Percentiles rank a stretch among this genome's conserved stretches.
These are phyloP conservation scores for Lachancea mirantina DNA, from an alignment of 805 yeast species.

Conservation along the genomic window DNA sequence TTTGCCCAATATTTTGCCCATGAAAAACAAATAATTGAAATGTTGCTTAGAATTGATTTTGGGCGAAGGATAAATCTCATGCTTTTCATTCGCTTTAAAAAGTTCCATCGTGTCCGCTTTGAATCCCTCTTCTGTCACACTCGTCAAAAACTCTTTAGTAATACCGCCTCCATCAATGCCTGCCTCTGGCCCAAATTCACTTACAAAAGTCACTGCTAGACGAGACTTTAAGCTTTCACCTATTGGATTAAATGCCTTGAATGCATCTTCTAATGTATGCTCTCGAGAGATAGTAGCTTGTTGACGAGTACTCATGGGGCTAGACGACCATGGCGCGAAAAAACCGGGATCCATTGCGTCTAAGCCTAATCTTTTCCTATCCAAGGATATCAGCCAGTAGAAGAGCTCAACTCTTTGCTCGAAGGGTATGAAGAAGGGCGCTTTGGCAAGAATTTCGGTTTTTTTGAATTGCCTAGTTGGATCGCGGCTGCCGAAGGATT, in stretches of 20 bases:
- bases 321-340: conserved; percentile 14
- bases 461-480: conserved; percentile 25
- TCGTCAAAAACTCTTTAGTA: conserved; percentile 81
- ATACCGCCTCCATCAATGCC: conserved; percentile 98
- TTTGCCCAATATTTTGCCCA: conserved; percentile 83
- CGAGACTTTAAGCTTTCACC: conserved; percentile 53
- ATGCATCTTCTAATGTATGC: conserved; percentile 69
- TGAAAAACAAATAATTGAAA: conserved; percentile 42
- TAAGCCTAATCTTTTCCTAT: conserved; percentile 33
- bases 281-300: conserved; percentile 62
- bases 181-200: conserved; percentile 60
- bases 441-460: conserved; percentile 47
- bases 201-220: conserved; percentile 58
- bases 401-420: conserved; percentile 66
- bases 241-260: conserved; percentile 43
- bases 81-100: conserved; percentile 40
- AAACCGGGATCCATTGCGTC: conserved; percentile 15
- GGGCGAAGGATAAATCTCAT: conserved; percentile 60
- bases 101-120: conserved; percentile 30
- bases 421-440: conserved; percentile 80
- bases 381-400: conserved; percentile 52
- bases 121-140: conserved; percentile 65
- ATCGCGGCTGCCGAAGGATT: conserved; percentile 5
- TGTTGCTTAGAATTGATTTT: conserved; percentile 19
- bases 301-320: conserved; percentile 14